Conservation (phyloP, 2,329 filamentous ascomycete species). For the Aspergillus ochraceus region DNA sequence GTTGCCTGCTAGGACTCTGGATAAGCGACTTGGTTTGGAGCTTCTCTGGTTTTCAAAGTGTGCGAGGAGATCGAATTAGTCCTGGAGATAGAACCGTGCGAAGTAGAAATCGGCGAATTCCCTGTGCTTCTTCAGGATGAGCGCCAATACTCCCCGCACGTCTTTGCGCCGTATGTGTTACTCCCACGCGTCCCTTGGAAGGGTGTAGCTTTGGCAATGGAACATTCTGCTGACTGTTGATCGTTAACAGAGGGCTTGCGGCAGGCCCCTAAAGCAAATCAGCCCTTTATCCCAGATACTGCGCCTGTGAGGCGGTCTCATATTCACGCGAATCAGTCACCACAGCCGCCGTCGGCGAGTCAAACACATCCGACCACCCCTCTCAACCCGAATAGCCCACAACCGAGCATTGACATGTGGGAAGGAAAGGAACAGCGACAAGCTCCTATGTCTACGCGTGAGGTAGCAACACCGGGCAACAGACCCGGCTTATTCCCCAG, state of each 20-base stretch:
- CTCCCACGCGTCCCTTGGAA: neutral
- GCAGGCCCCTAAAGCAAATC: constrained; percentile 40
- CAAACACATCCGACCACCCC: constrained; percentile 29
- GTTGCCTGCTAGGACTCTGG: neutral
- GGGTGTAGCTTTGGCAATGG: neutral
- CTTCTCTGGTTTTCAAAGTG: neutral
- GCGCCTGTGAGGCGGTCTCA: constrained; percentile 37
- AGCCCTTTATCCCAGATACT: constrained; percentile 42
- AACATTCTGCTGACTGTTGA: constrained; percentile 14
- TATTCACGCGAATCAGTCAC: constrained; percentile 30
- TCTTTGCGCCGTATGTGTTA: constrained; percentile 25
- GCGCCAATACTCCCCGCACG: constrained; percentile 26
- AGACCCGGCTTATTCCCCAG: constrained; percentile 38
- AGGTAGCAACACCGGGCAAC: constrained; percentile 45
- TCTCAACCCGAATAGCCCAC: constrained; percentile 31
- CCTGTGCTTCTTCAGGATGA: constrained; percentile 15
- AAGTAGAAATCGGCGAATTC: neutral
- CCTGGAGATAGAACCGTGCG: neutral
- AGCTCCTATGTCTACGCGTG: constrained; percentile 41
- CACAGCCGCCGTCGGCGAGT: constrained; percentile 30
- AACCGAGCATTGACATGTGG: constrained; percentile 35
- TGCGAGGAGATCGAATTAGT: neutral
- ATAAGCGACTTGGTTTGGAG: neutral
- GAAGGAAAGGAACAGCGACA: constrained; percentile 38
- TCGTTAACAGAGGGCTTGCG: constrained; percentile 37